These are phyloP conservation scores for Sphaerulina musiva DNA, from an alignment of 2,329 filamentous ascomycete genomes.

Conservation along the genomic window DNA sequence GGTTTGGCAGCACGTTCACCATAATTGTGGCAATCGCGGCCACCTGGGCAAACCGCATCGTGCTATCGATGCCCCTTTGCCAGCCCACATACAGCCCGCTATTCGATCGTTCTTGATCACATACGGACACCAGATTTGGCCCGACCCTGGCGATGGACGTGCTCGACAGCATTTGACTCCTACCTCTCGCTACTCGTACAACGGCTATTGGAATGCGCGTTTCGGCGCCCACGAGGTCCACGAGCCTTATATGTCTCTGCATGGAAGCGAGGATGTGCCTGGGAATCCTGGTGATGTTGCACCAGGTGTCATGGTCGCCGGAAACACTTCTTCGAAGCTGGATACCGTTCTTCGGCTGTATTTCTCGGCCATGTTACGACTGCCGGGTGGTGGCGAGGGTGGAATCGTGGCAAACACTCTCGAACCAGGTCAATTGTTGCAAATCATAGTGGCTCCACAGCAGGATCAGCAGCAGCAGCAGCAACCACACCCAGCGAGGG, in stretches of 20 bases:
- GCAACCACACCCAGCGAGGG: not conserved
- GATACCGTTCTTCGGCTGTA: not conserved
- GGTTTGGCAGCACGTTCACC: not conserved
- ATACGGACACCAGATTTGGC: not conserved
- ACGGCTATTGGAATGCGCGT: not conserved
- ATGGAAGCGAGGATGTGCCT: not conserved
- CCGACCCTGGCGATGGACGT: not conserved
- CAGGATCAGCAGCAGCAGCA: not conserved
- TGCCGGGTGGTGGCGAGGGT: not conserved
- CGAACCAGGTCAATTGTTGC: not conserved
- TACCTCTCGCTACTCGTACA: not conserved
- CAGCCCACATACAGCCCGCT: not conserved
- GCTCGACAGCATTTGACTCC: not conserved
- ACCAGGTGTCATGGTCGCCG: not conserved
- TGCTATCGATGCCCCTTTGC: not conserved
- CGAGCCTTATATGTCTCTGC: not conserved
- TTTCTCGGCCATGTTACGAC: not conserved
- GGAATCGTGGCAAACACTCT: not conserved
- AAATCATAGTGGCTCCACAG: not conserved
- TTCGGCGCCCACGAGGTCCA: not conserved
- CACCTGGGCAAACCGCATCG: not conserved
- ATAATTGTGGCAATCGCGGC: not conserved
- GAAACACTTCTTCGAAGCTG: not conserved
- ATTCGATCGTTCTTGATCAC: not conserved
- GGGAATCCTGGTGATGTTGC: not conserved